Conservation (phyloP, 495 filamentous ascomycete genomes). For the Podospora sp. region DNA sequence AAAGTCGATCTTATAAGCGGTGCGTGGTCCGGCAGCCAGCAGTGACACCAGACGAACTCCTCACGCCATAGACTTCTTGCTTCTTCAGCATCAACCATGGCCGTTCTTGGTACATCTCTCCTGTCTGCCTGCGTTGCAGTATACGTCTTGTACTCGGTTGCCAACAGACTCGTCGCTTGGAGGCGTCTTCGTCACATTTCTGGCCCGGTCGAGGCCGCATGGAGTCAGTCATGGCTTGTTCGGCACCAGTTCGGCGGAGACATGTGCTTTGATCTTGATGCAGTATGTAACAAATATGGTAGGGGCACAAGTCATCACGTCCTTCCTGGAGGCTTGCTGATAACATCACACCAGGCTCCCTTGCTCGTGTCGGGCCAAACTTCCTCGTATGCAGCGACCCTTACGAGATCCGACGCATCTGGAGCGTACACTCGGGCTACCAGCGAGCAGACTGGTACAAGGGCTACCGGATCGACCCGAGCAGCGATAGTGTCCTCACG, state of each 20-base stretch:
- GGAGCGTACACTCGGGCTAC: conserved; percentile 28
- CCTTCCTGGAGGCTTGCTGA: neutral
- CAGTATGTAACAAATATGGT: conserved; percentile 23
- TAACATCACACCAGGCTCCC: neutral
- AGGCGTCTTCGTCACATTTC: conserved; percentile 22
- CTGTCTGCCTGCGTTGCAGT: neutral
- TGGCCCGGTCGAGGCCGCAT: conserved; percentile 13
- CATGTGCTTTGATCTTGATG: neutral
- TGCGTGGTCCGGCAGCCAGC: neutral
- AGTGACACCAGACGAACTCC: no score
- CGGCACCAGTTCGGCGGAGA: conserved; percentile 15
- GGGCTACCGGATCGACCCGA: conserved; percentile 26
- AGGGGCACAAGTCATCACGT: neutral
- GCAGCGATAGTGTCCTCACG: conserved; percentile 25
- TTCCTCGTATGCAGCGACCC: conserved; percentile 20
- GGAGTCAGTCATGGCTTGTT: conserved; percentile 22
- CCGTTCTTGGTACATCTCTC: neutral
- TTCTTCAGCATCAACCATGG: neutral
- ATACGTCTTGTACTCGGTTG: neutral
- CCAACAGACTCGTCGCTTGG: conserved; percentile 1
- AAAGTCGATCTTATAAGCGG: neutral
- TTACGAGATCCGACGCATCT: conserved; percentile 23
- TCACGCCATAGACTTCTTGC: no score
- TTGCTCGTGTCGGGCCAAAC: conserved; percentile 22
- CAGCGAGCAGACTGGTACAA: conserved; percentile 26